Base-by-base conservation (phyloP, 345 rosid genomes). In the Moricandia moricandioides region DNA sequence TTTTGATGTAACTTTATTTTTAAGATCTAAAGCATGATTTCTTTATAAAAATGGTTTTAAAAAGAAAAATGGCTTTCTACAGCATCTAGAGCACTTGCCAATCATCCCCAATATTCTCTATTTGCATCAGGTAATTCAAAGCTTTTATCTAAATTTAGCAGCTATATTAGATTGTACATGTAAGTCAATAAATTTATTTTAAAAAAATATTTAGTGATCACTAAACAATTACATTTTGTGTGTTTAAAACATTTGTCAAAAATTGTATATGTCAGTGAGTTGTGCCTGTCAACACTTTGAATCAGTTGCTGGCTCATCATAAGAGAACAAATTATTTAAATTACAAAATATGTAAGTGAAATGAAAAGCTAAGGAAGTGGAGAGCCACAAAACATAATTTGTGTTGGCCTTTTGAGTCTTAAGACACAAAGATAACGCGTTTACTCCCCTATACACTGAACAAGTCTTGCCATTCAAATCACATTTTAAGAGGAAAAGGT, bases 331-430 rank as follows among this genome's bases (percentile, higher is more conserved):
- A 49, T 16, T 4, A 14, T 45, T 65, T 14, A 5, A 5, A 57
- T 2, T 45, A 57, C 3, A 5, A 10, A 65, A 65, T 16, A 8
- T 27, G 43, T 1, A 45, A 45, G 6, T 9, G 29, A 29, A 9
- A 39, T 52, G 37, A 54, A 76, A 74, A 76, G 57, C 57, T 7
- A 62, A 11, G 52, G 51, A 77, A 76, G 66, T 76, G 80, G 75
- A 76, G 75, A 69, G 80, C 71, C 75, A 70, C 65, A 76, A 62
- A 76, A 62, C 35, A 16, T 24, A 47, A 14, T 16, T 12, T 27
- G 54, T 62, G 65, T 69, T 69, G 75, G 65, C 70, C 70, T 62
- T 47, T 62, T 31, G 14, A 34, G 58, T 29, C 74, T 39, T 17
- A 56, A 34, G 39, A 74, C 72, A 21, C 67, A 13, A 30, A 18